Base-by-base conservation (phyloP, 192 early-diverging fungal species). In the Bifiguratus adelaidae region DNA sequence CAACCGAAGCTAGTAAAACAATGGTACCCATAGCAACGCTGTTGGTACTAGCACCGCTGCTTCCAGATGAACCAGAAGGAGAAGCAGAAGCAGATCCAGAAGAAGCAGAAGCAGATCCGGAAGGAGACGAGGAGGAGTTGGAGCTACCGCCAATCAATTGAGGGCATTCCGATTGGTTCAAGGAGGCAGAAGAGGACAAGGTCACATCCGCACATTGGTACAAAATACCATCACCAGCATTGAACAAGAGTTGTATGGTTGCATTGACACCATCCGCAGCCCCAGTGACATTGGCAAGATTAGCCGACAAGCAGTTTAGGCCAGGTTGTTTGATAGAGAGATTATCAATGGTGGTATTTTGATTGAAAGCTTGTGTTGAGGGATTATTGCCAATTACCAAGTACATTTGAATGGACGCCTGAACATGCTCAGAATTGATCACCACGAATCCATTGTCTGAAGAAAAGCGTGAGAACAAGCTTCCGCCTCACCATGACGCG, bases 171-270 rank as follows among this genome's bases (percentile, higher is more conserved):
- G n/a, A n/a, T n/a, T n/a, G n/a, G n/a, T n/a, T n/a, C n/a, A n/a
- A n/a, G n/a, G n/a, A n/a, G n/a, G n/a, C n/a, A n/a, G n/a, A n/a
- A n/a, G n/a, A n/a, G n/a, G n/a, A n/a, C n/a, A n/a, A n/a, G n/a
- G n/a, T n/a, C n/a, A n/a, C n/a, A n/a, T n/a, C n/a, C n/a, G n/a
- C n/a, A n/a, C n/a, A n/a, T 52, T 71, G 66, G 43, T 75, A 76
- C 2, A 79, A 59, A 36, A 44, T 44, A 3, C 56, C 61, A 41
- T 79, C 73, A 15, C 68, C 71, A 13, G 61, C 71, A 37, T 59
- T 69, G 48, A 64, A 71, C 4, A 70, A 36, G 30, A 73, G 41
- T 47, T 79, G 76, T n/a, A 79, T 53, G 29, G 70, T 73, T 16
- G 68, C 76, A 42, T 64, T 67, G 30, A 56, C 41, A 24, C 74